Base-by-base conservation (phyloP, 2,329 filamentous ascomycete genomes). In the Pseudogymnoascus pannorum region DNA sequence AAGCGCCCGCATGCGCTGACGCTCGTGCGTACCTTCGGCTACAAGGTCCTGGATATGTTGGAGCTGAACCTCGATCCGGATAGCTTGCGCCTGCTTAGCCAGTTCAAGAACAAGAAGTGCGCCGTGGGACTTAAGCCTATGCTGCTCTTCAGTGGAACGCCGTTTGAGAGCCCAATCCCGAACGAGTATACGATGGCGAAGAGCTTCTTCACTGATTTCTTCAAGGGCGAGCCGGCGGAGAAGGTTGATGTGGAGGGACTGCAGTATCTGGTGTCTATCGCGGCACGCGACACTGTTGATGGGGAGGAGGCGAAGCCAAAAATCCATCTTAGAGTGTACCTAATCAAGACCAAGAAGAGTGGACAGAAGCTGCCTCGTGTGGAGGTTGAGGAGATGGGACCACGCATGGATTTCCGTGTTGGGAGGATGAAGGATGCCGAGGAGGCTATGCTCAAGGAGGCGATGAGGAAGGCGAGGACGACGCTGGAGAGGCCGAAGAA, bases 201-300 rank as follows among this genome's bases (percentile, higher is more conserved):
- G 81, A 91, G 84, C 73, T 80, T 97, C 72, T 83, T 99, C 63
- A 77, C 91, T 64, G 94, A 99, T 76, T 87, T 97, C 72, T 97
- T 99, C 81, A 88, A 88, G 73, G 92, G 92, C 51, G 87, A 91
- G 69, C 77, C 80, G 48, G 81, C 87, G 12, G 82, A 87, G 71
- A 91, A 90, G 77, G 87, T 99, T 62, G 94, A 99, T 76, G 93
- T 97, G 60, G 92, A 96, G 76, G 94, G 94, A 18, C 77, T 99
- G 71, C 92, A 96, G 76, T 96, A 96, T 77, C 82, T 96, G 68
- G 83, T 99, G 64, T 88, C 87, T 70, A 83, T 97, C 67, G 86
- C 83, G 26, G 92, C 91, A 3, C 87, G 89, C 68, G 89, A 93
- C 70, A 76, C 72, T 9, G 71, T 74, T 20, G 71, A 72, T 31